Base-by-base conservation (phyloP, 2,329 filamentous ascomycete species). In the Epichloe aotearoae region DNA sequence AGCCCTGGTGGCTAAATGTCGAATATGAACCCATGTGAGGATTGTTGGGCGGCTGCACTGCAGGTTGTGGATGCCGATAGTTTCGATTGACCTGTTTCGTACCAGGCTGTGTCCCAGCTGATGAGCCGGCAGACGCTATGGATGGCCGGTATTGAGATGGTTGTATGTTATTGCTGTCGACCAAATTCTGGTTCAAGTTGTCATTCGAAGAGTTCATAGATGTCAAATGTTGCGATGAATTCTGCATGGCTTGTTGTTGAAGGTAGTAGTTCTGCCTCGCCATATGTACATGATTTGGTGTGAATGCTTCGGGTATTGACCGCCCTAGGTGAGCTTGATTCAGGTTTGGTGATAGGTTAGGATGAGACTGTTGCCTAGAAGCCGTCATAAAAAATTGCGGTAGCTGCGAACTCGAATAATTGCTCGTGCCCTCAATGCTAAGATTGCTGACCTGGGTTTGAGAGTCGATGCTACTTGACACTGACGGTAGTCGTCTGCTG, bases 1-100 rank as follows among this genome's bases (percentile, higher is more conserved):
- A 53, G 30, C 10, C 36, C 37, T 48, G 46, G 17, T 33, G 19
- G 20, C 43, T 17, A 47, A 51, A 51, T 8, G 23, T n/a, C 10
- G 52, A 47, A 34, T 49, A 53, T 5, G 52, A 41, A 26, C 41
- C 42, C 37, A 51, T 20, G 15, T 46, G 17, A 11, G 19, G 20
- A 34, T 33, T 49, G 3, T 34, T 42, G 19, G 49, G 39, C 19
- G 49, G 17, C 20, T 26, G 20, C 20, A 30, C 10, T 17, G 17
- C 49, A 34, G 45, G 19, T 46, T 46, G 49, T 12, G 38, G 19
- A 36, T 37, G 30, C 3, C 45, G 49, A 17, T 38, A 51, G 19
- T 3, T 45, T 34, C 36, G 46, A 19, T 33, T 19, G 17, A 12
- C 23, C 12, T 47, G 38, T 30, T 47, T 38, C 36, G 19, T 26